Conservation (phyloP, 805 yeast genomes). For the Hanseniaspora clermontiae region DNA sequence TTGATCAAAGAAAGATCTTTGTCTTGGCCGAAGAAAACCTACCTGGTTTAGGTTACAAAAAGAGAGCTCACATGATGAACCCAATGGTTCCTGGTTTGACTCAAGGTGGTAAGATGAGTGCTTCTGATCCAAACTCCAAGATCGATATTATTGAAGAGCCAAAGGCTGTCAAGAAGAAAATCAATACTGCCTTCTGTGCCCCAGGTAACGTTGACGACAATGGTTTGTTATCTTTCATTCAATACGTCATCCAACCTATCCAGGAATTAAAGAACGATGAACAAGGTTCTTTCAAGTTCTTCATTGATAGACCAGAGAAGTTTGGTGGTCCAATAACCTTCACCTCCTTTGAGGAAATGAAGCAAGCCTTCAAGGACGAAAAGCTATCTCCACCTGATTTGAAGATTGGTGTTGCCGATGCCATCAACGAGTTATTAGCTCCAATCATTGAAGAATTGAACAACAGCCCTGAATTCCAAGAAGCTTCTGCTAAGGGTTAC, state of each 20-base stretch:
- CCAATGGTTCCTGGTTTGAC: constrained; percentile 96
- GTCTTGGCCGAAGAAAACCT: constrained; percentile 93
- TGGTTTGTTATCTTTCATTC: constrained; percentile 76
- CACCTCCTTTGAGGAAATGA: constrained; percentile 52
- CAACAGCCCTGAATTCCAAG: constrained; percentile 56
- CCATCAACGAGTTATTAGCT: constrained; percentile 63
- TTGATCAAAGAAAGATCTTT: constrained; percentile 95
- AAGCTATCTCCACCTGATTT: constrained; percentile 85
- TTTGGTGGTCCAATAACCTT: constrained; percentile 88
- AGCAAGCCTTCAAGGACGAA: constrained; percentile 58
- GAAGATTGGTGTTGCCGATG: constrained; percentile 81
- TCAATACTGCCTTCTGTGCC: constrained; percentile 84
- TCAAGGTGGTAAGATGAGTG: constrained; percentile 98
- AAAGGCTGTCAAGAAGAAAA: constrained; percentile 75
- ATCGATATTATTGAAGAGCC: constrained; percentile 88
- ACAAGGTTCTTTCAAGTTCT: constrained; percentile 48
- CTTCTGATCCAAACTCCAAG: constrained; percentile 96
- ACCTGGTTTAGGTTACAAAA: constrained; percentile 77
- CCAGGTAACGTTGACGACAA: constrained; percentile 88
- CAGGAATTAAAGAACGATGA: constrained; percentile 47
- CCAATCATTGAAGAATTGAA: constrained; percentile 69
- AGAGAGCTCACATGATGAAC: constrained; percentile 97
- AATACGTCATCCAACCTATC: constrained; percentile 75
- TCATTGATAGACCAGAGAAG: constrained; percentile 84
- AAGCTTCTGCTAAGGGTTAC: constrained; percentile 66